Conservation (phyloP, 768 basidiomycete genomes). For the Leccinellum luteum region DNA sequence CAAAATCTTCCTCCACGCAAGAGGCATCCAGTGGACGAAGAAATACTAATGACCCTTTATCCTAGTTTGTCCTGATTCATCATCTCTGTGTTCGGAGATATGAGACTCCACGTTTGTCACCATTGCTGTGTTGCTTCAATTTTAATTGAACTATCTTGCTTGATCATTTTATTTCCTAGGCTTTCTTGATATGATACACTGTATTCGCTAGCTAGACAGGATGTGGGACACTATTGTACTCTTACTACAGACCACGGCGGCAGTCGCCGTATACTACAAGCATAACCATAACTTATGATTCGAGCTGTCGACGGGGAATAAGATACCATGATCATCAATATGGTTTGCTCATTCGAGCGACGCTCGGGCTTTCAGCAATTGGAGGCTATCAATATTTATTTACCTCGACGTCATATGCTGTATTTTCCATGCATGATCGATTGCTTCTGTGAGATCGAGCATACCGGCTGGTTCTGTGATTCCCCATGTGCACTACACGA, state of each 20-base stretch:
- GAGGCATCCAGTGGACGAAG: conserved; percentile 70
- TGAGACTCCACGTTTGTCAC: conserved; percentile 4
- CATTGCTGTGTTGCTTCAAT: conserved; percentile 8
- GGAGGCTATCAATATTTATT: not conserved
- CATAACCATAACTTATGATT: not conserved
- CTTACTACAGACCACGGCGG: not conserved
- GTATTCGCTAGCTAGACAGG: conserved; percentile 24
- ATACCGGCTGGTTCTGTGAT: conserved; percentile 4
- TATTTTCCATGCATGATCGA: not conserved
- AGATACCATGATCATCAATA: not conserved
- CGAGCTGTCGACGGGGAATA: not conserved
- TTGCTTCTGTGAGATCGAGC: not conserved
- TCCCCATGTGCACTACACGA: conserved; percentile 13
- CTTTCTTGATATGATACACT: conserved; percentile 19
- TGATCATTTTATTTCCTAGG: not conserved
- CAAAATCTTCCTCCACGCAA: conserved; percentile 56
- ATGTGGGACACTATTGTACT: conserved; percentile 16
- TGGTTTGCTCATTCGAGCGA: not conserved
- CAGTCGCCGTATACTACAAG: not conserved
- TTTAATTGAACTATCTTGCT: conserved; percentile 10
- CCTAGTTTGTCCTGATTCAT: conserved; percentile 31
- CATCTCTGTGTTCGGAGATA: conserved; percentile 10
- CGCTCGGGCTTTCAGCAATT: not conserved
- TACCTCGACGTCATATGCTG: not conserved
- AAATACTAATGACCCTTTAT: conserved; percentile 60